Percentiles rank a stretch among this genome's conserved stretches.
Conservation (phyloP, 2,329 filamentous ascomycete genomes). For the Xylaria sp. region DNA sequence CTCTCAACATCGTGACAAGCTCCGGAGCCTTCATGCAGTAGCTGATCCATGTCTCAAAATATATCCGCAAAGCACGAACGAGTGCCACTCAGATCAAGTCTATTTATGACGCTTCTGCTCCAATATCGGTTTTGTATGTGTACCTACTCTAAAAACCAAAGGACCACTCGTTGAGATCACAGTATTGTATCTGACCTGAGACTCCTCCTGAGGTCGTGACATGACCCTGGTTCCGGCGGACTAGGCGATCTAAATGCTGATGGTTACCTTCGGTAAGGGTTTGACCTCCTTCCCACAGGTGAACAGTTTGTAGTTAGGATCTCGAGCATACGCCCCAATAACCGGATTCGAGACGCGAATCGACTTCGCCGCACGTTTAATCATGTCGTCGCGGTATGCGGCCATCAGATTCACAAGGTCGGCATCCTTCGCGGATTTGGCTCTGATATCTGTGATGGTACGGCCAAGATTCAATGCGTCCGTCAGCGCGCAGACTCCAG, state of each 20-base stretch:
- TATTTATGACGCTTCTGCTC: too few species aligned
- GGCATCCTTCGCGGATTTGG: background rate
- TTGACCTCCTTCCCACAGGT: slow-evolving; percentile 21
- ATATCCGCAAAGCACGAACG: too few species aligned
- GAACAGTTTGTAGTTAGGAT: slow-evolving; percentile 9
- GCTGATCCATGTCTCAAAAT: too few species aligned
- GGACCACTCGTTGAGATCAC: too few species aligned
- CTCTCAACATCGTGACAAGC: too few species aligned
- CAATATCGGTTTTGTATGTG: too few species aligned
- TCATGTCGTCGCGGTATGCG: slow-evolving; percentile 18
- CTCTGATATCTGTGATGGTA: slow-evolving; percentile 1
- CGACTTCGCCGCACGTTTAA: slow-evolving; percentile 6
- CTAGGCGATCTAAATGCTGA: background rate
- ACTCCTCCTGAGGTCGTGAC: too few species aligned
- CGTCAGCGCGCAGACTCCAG: slow-evolving; percentile 19
- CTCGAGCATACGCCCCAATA: slow-evolving; percentile 15
- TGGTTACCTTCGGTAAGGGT: slow-evolving; percentile 10
- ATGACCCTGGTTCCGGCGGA: too few species aligned
- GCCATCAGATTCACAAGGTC: slow-evolving; percentile 6
- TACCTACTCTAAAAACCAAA: too few species aligned
- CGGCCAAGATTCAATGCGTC: slow-evolving; percentile 22
- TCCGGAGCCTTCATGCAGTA: too few species aligned
- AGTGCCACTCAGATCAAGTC: too few species aligned
- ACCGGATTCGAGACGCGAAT: slow-evolving; percentile 13
- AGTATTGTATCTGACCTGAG: too few species aligned